Conservation (phyloP, 345 rosid species). For the Anacardium occidentale region DNA sequence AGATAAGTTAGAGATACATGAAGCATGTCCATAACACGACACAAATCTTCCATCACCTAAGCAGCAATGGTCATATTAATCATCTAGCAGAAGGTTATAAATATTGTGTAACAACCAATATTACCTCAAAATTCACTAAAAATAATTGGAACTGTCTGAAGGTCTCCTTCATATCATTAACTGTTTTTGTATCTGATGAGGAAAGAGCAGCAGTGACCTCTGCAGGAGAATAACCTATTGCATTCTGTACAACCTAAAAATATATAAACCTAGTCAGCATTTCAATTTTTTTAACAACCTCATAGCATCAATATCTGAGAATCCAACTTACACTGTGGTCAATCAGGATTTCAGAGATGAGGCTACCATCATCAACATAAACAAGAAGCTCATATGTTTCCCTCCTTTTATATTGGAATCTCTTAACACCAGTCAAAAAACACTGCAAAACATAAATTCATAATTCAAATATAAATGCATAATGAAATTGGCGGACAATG, state of each 20-base stretch:
- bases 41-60: slow-evolving; percentile 3
- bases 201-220: slow-evolving; percentile 82
- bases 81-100: not conserved
- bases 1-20: not conserved
- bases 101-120: not conserved
- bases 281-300: slow-evolving; percentile 9
- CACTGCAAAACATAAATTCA: slow-evolving; percentile 48
- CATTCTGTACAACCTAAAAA: slow-evolving; percentile 66
- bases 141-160: slow-evolving; percentile 62
- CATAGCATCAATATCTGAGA: slow-evolving; percentile 9
- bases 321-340: slow-evolving; percentile 64
- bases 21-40: not conserved
- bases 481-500: not conserved
- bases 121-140: slow-evolving; percentile 80
- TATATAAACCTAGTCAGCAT: slow-evolving; percentile 18
- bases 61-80: not conserved
- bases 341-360: slow-evolving; percentile 79
- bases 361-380: slow-evolving; percentile 91
- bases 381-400: slow-evolving; percentile 63
- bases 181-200: slow-evolving; percentile 46
- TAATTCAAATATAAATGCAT: slow-evolving; percentile 9
- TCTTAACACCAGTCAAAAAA: slow-evolving; percentile 85
- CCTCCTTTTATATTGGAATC: slow-evolving; percentile 64
- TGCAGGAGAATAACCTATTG: slow-evolving; percentile 73
- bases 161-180: slow-evolving; percentile 59